Conservation (phyloP, 257 asterid genomes). For the Verbascum thapsus region DNA sequence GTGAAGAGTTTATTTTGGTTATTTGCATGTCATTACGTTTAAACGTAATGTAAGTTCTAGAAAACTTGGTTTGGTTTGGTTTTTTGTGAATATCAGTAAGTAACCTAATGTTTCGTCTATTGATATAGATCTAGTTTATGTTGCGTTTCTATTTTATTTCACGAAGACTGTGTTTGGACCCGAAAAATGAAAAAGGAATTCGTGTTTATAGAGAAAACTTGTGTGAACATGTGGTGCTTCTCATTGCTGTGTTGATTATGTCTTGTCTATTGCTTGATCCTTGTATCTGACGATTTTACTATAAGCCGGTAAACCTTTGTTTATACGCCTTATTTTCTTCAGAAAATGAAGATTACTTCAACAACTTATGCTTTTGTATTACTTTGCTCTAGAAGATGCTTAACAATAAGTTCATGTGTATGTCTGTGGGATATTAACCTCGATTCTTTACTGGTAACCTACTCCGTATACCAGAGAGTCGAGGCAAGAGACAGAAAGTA, state of each 20-base stretch:
- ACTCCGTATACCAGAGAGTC: too few relatives aligned
- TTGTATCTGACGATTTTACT: neutral
- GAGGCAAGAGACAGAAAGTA: too few relatives aligned
- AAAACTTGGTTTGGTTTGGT: neutral
- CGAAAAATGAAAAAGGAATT: too few relatives aligned
- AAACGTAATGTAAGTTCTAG: slow-evolving; percentile 2
- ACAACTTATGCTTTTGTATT: neutral
- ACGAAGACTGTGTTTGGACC: neutral
- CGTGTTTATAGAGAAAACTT: neutral
- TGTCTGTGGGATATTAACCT: neutral
- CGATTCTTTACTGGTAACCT: neutral
- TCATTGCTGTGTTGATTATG: slow-evolving; percentile 1
- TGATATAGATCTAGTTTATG: neutral
- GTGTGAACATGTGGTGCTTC: slow-evolving; percentile 11
- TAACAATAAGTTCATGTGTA: neutral
- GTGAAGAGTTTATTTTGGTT: neutral
- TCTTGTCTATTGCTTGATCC: slow-evolving; percentile 2
- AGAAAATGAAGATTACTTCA: neutral
- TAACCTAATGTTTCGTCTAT: too few relatives aligned
- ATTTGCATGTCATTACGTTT: neutral
- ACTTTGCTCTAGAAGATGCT: neutral
- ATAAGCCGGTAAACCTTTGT: neutral
- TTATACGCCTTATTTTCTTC: neutral
- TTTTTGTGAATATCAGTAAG: neutral
- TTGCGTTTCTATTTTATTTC: neutral